These are phyloP conservation scores for Ascochyta rabiei DNA, from an alignment of 2,329 filamentous ascomycete species.

Conservation along the genomic window DNA sequence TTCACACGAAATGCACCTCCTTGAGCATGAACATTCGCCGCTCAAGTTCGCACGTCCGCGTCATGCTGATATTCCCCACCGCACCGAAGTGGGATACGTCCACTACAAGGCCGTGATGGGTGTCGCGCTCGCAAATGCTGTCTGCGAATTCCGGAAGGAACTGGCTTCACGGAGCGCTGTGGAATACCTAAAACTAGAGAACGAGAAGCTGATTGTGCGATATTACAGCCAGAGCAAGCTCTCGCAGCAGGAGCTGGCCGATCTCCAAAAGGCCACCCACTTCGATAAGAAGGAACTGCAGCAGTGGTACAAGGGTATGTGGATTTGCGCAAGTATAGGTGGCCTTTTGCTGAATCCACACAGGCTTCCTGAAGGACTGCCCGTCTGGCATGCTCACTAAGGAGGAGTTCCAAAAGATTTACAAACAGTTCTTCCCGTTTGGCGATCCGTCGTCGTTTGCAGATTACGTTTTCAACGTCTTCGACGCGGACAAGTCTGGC, in stretches of 20 bases:
- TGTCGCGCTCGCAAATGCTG: slow-evolving; percentile 35
- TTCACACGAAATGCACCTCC: slow-evolving; percentile 29
- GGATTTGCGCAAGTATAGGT: background rate
- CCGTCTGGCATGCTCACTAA: slow-evolving; percentile 96
- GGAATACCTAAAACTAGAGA: slow-evolving; percentile 31
- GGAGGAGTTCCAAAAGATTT: slow-evolving; percentile 99
- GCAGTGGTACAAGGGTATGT: slow-evolving; percentile 98
- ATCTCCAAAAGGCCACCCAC: slow-evolving; percentile 95
- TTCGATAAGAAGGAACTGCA: slow-evolving; percentile 99
- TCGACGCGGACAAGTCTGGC: slow-evolving; percentile 95
- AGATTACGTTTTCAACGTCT: slow-evolving; percentile 99
- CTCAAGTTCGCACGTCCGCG: slow-evolving; percentile 43
- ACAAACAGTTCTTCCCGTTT: slow-evolving; percentile 99
- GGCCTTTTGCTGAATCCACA: slow-evolving; percentile 25
- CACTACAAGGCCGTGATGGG: slow-evolving; percentile 33
- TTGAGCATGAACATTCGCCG: slow-evolving; percentile 29
- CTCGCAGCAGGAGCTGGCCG: slow-evolving; percentile 91
- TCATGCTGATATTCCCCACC: slow-evolving; percentile 28
- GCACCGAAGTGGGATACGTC: slow-evolving; percentile 31
- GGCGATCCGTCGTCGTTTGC: slow-evolving; percentile 97
- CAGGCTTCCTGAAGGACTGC: slow-evolving; percentile 98
- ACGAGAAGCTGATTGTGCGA: slow-evolving; percentile 42
- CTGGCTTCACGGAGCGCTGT: slow-evolving; percentile 31
- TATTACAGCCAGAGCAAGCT: slow-evolving; percentile 90
- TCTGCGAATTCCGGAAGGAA: slow-evolving; percentile 30